A percentile compares a stretch with the other conserved stretches of the same genome.
phyloP scores from a whole-genome alignment of 257 asterid genomes.

The Jasminum sambac region DNA sequence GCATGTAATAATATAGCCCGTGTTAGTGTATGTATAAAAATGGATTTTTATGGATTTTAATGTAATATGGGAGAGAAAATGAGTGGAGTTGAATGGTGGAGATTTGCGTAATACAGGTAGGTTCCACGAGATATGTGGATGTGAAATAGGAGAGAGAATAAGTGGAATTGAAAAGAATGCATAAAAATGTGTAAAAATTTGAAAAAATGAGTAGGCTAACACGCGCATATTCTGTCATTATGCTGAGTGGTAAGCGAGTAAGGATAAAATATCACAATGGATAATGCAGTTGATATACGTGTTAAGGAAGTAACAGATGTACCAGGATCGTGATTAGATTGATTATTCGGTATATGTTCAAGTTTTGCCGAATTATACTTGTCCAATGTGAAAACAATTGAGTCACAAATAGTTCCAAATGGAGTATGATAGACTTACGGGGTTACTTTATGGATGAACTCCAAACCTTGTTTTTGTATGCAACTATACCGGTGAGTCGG shows the following conservation, averaged over 20 bases:
- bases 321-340: neutral
- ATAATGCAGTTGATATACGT: neutral
- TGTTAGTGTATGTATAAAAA: too few relatives aligned
- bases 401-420: neutral
- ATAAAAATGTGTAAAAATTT: too few relatives aligned
- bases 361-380: neutral
- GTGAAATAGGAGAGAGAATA: too few relatives aligned
- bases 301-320: neutral
- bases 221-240: neutral
- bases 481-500: slow-evolving; percentile 11
- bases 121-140: too few relatives aligned
- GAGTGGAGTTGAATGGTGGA: too few relatives aligned
- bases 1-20: neutral
- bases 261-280: neutral
- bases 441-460: neutral
- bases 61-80: too few relatives aligned
- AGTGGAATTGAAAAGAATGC: too few relatives aligned
- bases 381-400: neutral
- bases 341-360: neutral
- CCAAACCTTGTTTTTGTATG: neutral
- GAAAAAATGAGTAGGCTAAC: too few relatives aligned
- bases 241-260: neutral
- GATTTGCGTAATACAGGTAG: too few relatives aligned
- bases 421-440: neutral
- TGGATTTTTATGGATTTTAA: too few relatives aligned